Evolutionary conservation across 345 rosid species (phyloP), one percentile per base, ranked within the genome.

Genomic region (Rhizophora apiculata): DNA sequence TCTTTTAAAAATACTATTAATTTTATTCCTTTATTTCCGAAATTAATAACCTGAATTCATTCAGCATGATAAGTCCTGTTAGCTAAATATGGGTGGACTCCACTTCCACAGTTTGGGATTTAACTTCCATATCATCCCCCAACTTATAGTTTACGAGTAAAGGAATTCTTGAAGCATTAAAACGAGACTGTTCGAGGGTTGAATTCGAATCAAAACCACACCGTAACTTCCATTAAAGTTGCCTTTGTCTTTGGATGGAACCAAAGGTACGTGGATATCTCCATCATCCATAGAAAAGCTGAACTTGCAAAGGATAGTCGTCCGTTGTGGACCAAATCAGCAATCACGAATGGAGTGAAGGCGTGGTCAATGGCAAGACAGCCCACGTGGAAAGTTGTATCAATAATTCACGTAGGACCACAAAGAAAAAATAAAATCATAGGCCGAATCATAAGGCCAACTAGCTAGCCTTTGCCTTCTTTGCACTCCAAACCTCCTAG

Each of bases 251-350:
- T 0, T 43, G 18, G 26, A 39, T 5, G 72, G 64, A 30, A 39
- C 34, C 69, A 66, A 51, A 66, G 9, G 63, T 62, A 66, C 57
- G 59, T 61, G 62, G 72, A 60, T 21, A 24, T 21, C 57, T 39
- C 32, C 20, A 48, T 56, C 49, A 48, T 53, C 26, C 73, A 32
- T 6, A 49, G 36, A 57, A 57, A 63, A 46, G 30, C 53, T 1
- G 22, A 7, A 8, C 29, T 16, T 27, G 66, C 27, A 11, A 37
- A 43, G 27, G 55, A 37, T 16, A 16, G 56, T 60, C 58, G 3
- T 55, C 27, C 10, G 64, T 67, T 36, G 48, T 78, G 82, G 81
- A 64, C 81, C 81, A 72, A 76, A 34, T 83, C 82, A 76, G 75
- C 75, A 68, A 6, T 59, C 63, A 61, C 60, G 68, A 68, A 0